Base-by-base conservation (phyloP, 371 early-diverging fungal species). In the Thermomucor indicae-seudaticae region DNA sequence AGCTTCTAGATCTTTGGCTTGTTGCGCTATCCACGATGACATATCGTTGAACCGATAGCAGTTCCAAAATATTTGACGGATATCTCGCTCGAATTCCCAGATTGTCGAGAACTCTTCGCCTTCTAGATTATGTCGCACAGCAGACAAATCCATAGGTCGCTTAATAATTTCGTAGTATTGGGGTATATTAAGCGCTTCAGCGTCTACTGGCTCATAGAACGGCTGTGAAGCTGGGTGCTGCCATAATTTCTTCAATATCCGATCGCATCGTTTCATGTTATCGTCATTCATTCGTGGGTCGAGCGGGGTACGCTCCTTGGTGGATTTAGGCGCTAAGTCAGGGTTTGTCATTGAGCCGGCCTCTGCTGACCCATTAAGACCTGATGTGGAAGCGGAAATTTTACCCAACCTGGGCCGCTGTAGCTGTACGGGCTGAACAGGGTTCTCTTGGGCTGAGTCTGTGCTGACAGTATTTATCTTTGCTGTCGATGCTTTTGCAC, bases 111-210 rank as follows among this genome's bases (percentile, higher is more conserved):
- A 87, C 37, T 54, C 42, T 30, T 58, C 63, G 1, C 52, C 29
- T 7, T 92, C 91, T 5, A 98, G 60, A 32, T 88, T 91, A 28
- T 71, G 74, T 46, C 81, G 80, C 30, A 99, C 85, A 0, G 98
- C 92, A 16, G 81, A 75, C 25, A 98, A 49, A 58, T 99, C 99
- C 99, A 99, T 99, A 4, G 99, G 99, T 42, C 85, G 53, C 42
- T 90, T 95, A 59, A 99, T 86, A 31, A 97, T 75, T 1, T 84
- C 80, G 29, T 79, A 81, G 64, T 99, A 99, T 44, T 81, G 81
- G 2, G 98, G 99, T 25, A 98, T 90, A 41, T 85, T 83, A 27
- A 95, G 73, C 17, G 64, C 69, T 20, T 65, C 63, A 17, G 89
- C 91, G 66, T 98, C 98, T 35, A 65, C 65, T 30, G 75, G 75